A percentile compares a stretch with the other conserved stretches of the same genome.
Conservation (phyloP, 176 grass and related monocot species). For the Triticum urartu region DNA sequence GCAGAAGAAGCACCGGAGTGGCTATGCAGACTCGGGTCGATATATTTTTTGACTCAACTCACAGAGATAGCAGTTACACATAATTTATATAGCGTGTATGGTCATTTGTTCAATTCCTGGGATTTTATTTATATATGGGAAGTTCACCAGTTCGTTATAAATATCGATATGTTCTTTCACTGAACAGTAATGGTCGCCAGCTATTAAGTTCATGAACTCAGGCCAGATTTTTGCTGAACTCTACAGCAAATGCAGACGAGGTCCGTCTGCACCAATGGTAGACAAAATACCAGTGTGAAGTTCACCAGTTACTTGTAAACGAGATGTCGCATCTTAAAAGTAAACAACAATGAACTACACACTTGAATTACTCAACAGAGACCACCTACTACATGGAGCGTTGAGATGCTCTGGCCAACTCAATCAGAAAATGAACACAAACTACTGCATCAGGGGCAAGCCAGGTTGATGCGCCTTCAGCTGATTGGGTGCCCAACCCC, state of each 20-base stretch:
- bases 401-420: not conserved
- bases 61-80: constrained; percentile 31
- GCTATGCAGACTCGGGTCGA: constrained; percentile 52
- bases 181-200: not conserved
- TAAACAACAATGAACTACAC: not conserved
- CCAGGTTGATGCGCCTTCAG: not conserved
- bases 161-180: not conserved
- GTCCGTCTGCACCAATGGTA: not conserved
- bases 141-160: constrained; percentile 32
- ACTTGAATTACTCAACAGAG: not conserved
- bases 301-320: too few relatives aligned
- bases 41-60: constrained; percentile 31
- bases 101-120: constrained; percentile 41
- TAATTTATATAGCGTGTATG: constrained; percentile 31
- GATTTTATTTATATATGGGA: constrained; percentile 3
- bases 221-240: not conserved
- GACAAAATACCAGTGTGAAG: not conserved
- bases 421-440: not conserved
- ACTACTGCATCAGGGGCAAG: not conserved
- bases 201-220: not conserved
- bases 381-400: not conserved
- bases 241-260: not conserved
- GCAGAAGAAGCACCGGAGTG: constrained; percentile 72
- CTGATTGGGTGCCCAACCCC: not conserved
- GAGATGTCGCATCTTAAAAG: not conserved